Evolutionary conservation across 2,329 filamentous ascomycete genomes (phyloP).

Genomic region (Xylaria sp.): DNA sequence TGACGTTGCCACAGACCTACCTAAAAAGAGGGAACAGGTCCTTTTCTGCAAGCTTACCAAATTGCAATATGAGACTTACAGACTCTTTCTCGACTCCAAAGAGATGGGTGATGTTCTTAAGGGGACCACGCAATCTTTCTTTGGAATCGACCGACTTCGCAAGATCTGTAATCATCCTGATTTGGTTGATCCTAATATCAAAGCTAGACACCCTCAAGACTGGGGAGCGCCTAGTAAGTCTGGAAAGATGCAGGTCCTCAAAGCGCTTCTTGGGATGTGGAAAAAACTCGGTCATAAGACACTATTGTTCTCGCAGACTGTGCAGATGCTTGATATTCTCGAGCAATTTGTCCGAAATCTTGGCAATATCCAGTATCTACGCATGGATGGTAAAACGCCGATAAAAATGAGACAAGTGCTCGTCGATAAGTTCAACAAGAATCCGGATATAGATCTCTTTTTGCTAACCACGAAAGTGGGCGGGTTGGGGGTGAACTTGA

Average conservation of each 20-base stretch:
- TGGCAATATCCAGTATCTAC: constrained; percentile 77
- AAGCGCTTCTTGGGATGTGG: constrained; percentile 88
- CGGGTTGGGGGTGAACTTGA: constrained; percentile 92
- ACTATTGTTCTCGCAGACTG: constrained; percentile 89
- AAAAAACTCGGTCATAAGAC: constrained; percentile 92
- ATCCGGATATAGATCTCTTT: constrained; percentile 84
- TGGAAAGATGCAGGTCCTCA: constrained; percentile 95
- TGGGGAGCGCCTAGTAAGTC: constrained; percentile 85
- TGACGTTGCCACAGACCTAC: constrained; percentile 92
- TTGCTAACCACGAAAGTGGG: constrained; percentile 95
- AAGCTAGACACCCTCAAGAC: constrained; percentile 71
- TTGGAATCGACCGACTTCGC: constrained; percentile 88
- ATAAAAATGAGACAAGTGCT: constrained; percentile 89
- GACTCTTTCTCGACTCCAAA: constrained; percentile 81
- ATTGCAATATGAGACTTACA: constrained; percentile 82
- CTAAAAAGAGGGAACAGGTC: constrained; percentile 95
- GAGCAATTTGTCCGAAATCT: constrained; percentile 80
- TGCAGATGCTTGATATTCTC: constrained; percentile 95
- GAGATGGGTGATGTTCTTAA: constrained; percentile 87
- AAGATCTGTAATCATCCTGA: constrained; percentile 99
- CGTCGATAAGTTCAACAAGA: constrained; percentile 92
- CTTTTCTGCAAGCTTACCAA: constrained; percentile 93
- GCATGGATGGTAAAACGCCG: constrained; percentile 93
- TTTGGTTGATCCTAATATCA: constrained; percentile 72
- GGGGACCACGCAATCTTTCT: constrained; percentile 81